These are phyloP conservation scores for Mycotypha africana DNA, from an alignment of 371 early-diverging fungal genomes.

Conservation along the genomic window DNA sequence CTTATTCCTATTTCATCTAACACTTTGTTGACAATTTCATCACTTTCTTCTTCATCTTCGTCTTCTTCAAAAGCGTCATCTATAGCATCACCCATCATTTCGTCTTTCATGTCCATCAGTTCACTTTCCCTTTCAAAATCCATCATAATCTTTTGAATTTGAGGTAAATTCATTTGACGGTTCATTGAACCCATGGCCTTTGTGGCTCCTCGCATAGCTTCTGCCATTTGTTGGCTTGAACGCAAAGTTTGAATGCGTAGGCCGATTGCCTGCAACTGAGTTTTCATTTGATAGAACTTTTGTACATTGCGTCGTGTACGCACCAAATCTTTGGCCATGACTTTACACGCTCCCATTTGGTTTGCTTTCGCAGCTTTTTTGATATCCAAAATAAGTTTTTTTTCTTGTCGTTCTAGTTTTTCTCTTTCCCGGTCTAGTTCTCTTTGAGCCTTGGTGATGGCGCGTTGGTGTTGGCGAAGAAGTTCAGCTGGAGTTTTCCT, in stretches of 20 bases:
- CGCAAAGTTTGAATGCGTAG: conserved; percentile 89
- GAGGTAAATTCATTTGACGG: conserved; percentile 86
- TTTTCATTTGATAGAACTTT: conserved; percentile 94
- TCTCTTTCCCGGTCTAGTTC: conserved; percentile 89
- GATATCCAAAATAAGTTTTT: conserved; percentile 90
- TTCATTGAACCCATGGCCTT: conserved; percentile 98
- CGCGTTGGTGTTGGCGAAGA: conserved; percentile 87
- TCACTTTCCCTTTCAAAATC: conserved; percentile 94
- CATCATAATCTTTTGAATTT: conserved; percentile 93
- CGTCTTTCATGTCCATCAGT: conserved; percentile 98
- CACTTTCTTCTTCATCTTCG: conserved; percentile 87
- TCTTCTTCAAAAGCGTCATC: conserved; percentile 95
- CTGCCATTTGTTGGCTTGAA: conserved; percentile 94
- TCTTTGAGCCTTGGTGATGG: conserved; percentile 84
- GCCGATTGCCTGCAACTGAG: conserved; percentile 90
- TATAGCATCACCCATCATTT: conserved; percentile 96
- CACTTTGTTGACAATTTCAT: conserved; percentile 88
- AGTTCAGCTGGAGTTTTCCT: conserved; percentile 84
- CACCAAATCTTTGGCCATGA: conserved; percentile 97
- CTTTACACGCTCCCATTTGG: conserved; percentile 90
- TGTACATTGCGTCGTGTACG: conserved; percentile 89
- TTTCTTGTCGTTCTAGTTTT: conserved; percentile 91
- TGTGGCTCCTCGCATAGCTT: conserved; percentile 94
- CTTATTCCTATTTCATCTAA: conserved; percentile 94
- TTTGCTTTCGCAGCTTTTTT: conserved; percentile 88